Conservation (phyloP, 345 rosid genomes). For the Citrus medica region DNA sequence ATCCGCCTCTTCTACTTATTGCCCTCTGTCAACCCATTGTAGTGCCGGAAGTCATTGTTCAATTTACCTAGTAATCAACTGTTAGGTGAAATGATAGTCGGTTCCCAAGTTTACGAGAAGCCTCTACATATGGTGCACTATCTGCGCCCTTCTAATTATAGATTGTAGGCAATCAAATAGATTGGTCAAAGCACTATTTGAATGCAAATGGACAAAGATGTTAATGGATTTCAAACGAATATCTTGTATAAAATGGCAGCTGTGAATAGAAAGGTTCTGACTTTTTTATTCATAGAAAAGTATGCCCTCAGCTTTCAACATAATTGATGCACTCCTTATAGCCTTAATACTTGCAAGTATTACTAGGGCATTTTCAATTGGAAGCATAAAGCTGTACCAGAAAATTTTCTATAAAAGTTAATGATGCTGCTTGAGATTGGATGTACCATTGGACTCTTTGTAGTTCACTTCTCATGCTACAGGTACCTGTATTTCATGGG, state of each 20-base stretch:
- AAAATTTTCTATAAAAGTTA: background rate
- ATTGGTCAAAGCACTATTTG: background rate
- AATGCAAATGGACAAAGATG: background rate
- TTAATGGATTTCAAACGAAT: background rate
- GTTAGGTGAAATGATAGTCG: background rate
- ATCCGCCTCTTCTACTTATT: background rate
- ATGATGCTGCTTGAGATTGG: background rate
- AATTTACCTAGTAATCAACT: background rate
- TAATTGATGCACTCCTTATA: background rate
- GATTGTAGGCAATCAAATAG: background rate
- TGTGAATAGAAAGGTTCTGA: background rate
- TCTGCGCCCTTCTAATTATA: background rate
- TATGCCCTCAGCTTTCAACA: background rate
- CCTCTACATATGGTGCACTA: background rate
- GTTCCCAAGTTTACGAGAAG: background rate
- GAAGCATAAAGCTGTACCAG: background rate
- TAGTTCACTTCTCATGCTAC: background rate
- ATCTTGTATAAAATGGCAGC: background rate
- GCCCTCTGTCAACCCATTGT: background rate
- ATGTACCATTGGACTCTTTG: background rate
- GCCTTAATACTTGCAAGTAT: background rate
- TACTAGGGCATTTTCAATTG: background rate
- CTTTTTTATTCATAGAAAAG: background rate
- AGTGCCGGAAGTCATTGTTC: background rate
- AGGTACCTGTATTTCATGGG: background rate